Conservation (phyloP, 2,329 filamentous ascomycete species). For the Penicillium hesseltinei region DNA sequence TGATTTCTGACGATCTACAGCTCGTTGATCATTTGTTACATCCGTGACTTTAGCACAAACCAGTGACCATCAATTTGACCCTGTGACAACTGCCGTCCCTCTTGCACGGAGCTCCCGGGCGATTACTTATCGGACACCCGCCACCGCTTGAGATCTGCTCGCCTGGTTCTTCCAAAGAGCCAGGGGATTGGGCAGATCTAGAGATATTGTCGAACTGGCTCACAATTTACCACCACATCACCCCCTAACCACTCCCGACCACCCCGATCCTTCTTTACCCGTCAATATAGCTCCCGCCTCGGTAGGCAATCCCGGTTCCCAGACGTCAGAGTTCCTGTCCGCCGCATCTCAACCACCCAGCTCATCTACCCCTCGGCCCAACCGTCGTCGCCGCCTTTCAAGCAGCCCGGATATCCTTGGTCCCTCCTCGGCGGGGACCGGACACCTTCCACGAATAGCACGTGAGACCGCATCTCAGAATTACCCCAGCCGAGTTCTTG, state of each 20-base stretch:
- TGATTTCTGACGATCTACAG: not conserved
- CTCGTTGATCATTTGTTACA: not conserved
- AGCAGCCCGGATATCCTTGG: constrained; percentile 30
- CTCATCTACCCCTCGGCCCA: constrained; percentile 6
- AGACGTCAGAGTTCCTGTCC: constrained; percentile 18
- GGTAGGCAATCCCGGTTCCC: constrained; percentile 16
- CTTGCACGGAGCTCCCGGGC: constrained; percentile 17
- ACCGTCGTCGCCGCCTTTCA: constrained; percentile 30
- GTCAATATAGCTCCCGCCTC: constrained; percentile 47
- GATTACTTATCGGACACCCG: constrained; percentile 30
- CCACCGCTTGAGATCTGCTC: constrained; percentile 39
- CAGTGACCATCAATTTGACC: not conserved
- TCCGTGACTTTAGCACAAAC: not conserved
- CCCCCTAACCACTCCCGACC: constrained; percentile 66
- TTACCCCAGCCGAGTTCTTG: constrained; percentile 22
- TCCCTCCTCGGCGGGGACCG: constrained; percentile 19
- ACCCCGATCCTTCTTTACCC: constrained; percentile 59
- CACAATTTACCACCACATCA: constrained; percentile 58
- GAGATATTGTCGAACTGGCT: constrained; percentile 66
- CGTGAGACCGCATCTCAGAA: constrained; percentile 29
- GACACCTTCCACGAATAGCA: constrained; percentile 23
- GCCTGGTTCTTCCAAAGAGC: constrained; percentile 46
- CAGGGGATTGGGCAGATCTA: constrained; percentile 44
- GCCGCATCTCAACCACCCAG: constrained; percentile 9
- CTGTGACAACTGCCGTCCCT: constrained; percentile 3